Evolutionary conservation across 768 basidiomycete genomes (phyloP).

Genomic region (Leccinum arenicola): DNA sequence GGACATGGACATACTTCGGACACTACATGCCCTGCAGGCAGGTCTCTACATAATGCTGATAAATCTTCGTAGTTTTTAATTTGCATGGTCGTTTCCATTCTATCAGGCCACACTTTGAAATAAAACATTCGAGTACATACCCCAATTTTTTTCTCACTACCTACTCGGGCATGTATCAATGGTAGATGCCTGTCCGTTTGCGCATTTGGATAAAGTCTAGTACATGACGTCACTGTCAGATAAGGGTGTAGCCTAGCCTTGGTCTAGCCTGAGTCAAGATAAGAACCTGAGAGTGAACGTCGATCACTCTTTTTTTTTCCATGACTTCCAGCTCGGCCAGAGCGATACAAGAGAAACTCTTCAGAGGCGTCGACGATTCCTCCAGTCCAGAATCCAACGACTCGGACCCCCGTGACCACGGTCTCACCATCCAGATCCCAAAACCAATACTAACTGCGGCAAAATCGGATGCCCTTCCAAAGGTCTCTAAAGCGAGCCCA

Average conservation of each 20-base stretch:
- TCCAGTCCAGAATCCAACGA: constrained; percentile 20
- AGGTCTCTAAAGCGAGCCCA: constrained; percentile 39
- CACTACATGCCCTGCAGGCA: constrained; percentile 30
- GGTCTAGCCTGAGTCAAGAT: background rate
- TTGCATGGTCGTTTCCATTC: constrained; percentile 13
- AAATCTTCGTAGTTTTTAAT: constrained; percentile 13
- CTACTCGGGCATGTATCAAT: constrained; percentile 1
- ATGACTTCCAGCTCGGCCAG: constrained; percentile 50
- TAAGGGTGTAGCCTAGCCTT: constrained; percentile 4
- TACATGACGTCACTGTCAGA: constrained; percentile 22
- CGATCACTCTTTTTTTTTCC: constrained; percentile 7
- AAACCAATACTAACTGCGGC: constrained; percentile 36
- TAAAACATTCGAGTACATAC: constrained; percentile 24
- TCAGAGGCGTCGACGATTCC: constrained; percentile 42
- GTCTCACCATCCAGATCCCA: constrained; percentile 72
- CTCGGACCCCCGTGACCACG: constrained; percentile 29
- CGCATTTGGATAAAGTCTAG: constrained; percentile 10
- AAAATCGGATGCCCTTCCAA: constrained; percentile 40
- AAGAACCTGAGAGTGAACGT: constrained; percentile 9
- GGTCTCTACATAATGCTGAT: constrained; percentile 22
- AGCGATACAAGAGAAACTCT: constrained; percentile 73
- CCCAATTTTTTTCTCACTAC: constrained; percentile 8
- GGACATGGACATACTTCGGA: constrained; percentile 16
- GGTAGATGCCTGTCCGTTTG: background rate
- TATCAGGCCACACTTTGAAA: constrained; percentile 9